A percentile compares a stretch with the other conserved stretches of the same genome.
Evolutionary conservation across 2,329 filamentous ascomycete genomes (phyloP).

Genomic region (Pezizomycotina sp.): DNA sequence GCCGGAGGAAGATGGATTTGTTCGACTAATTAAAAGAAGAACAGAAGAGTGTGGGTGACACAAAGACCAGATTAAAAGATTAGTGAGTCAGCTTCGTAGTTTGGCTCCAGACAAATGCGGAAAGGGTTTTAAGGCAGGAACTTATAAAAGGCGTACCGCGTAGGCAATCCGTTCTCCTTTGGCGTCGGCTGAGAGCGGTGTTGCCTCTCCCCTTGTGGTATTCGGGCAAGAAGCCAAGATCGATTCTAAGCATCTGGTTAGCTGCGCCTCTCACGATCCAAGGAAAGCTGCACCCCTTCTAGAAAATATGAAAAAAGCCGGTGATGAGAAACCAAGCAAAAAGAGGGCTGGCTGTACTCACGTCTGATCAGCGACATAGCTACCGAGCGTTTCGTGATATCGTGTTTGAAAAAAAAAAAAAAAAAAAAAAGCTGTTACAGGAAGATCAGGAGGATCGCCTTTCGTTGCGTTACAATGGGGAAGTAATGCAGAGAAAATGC

Average conservation of each 20-base stretch:
- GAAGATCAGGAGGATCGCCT: no score
- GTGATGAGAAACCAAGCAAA: no score
- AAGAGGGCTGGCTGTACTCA: no score
- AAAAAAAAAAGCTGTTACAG: no score
- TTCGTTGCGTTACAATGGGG: no score
- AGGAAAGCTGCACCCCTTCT: no score
- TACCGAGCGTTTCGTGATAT: no score
- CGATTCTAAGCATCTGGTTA: constrained; percentile 34
- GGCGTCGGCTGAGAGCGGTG: constrained; percentile 68
- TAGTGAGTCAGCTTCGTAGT: not conserved
- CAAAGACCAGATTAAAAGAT: constrained; percentile 5
- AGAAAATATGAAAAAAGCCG: no score
- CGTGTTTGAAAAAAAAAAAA: no score
- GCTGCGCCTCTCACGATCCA: no score
- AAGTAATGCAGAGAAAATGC: no score
- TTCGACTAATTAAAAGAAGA: constrained; percentile 45
- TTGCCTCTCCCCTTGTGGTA: constrained; percentile 72
- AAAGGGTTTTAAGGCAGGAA: not conserved
- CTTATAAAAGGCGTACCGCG: constrained; percentile 44
- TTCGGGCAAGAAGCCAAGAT: constrained; percentile 75
- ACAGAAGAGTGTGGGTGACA: not conserved
- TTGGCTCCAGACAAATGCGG: constrained; percentile 2
- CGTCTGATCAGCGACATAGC: no score
- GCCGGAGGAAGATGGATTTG: constrained; percentile 91
- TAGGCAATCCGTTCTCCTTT: constrained; percentile 90